Base-by-base conservation (phyloP, 176 grass and related monocot genomes). In the Bothriochloa decipiens region DNA sequence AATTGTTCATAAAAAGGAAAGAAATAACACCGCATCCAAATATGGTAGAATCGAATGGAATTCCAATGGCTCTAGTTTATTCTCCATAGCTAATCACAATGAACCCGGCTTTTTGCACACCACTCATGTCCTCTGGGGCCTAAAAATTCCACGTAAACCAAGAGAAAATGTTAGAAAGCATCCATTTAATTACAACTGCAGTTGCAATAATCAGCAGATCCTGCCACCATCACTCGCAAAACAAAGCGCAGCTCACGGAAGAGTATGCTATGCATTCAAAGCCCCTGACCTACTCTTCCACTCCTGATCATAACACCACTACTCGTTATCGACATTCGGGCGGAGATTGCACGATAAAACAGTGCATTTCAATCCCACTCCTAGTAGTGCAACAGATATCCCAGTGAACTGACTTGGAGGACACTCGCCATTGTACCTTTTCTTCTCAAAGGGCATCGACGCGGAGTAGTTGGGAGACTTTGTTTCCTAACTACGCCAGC, bases 401-500 rank as follows among this genome's bases (percentile, higher is more conserved):
- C 80, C 63, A 50, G 23, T 52, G 62, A 80, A 66, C 77, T 22
- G 27, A 33, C 67, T 79, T 65, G 33, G 76, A 63, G 72, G 72
- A 81, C 70, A 81, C 28, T 75, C 22, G 4, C 58, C 68, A 74
- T 86, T 76, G 8, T 26, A 82, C 67, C 43, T 16, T 84, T 43
- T 62, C 29, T 53, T 53, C 22, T 63, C 10, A 22, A 68, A 75
- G 63, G 84, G 71, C 17, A 61, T 3, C 47, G 17, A 16, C 28
- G 26, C 16, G 23, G 40, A 25, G 72, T 64, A 65, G 27, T 68
- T 6, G 1, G 1, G 22, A 27, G 20, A 26, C 29, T 12, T 16
- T n/a, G 28, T 37, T 53, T 11, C 64, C 81, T 92, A 96, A 75
- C 88, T 79, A 29, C 96, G 93, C 96, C 96, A 99, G 73, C 93